phyloP scores from a whole-genome alignment of 2,329 filamentous ascomycete genomes.

The Alternaria viburni region DNA sequence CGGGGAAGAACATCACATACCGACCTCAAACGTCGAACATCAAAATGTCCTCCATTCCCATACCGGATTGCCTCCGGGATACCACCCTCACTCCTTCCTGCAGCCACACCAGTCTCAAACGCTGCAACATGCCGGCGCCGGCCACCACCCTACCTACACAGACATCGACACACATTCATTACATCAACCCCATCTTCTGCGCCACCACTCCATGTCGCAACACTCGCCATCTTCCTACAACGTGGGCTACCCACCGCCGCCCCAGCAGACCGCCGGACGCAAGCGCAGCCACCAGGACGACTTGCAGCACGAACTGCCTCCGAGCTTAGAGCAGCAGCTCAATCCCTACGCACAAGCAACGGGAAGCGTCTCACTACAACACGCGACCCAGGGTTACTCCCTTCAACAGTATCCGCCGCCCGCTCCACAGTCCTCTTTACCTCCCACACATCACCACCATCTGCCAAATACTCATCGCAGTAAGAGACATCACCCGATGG shows the following conservation, averaged over 20 bases:
- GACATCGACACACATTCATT: conserved; percentile 48
- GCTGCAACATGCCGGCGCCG: conserved; percentile 46
- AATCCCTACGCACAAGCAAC: conserved; percentile 47
- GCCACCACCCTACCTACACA: conserved; percentile 47
- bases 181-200: conserved; percentile 44
- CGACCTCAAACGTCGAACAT: conserved; percentile 51
- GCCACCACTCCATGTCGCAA: conserved; percentile 47
- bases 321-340: conserved; percentile 50
- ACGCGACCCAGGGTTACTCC: conserved; percentile 46
- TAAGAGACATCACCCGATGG: conserved; percentile 66
- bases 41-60: conserved; percentile 50
- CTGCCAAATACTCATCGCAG: conserved; percentile 72
- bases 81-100: conserved; percentile 44
- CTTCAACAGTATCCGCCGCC: conserved; percentile 45
- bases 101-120: conserved; percentile 47
- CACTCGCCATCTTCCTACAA: conserved; percentile 47
- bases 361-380: conserved; percentile 48
- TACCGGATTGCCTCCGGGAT: conserved; percentile 43
- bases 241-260: conserved; percentile 41
- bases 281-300: conserved; percentile 54
- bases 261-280: conserved; percentile 41
- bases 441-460: conserved; percentile 74
- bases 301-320: conserved; percentile 47
- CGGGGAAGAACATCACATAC: conserved; percentile 50
- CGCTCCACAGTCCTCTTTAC: conserved; percentile 33